A percentile compares a stretch with the other conserved stretches of the same genome.
These are phyloP conservation scores for Solanum bulbocastanum DNA, from an alignment of 257 asterid genomes.

Conservation along the genomic window DNA sequence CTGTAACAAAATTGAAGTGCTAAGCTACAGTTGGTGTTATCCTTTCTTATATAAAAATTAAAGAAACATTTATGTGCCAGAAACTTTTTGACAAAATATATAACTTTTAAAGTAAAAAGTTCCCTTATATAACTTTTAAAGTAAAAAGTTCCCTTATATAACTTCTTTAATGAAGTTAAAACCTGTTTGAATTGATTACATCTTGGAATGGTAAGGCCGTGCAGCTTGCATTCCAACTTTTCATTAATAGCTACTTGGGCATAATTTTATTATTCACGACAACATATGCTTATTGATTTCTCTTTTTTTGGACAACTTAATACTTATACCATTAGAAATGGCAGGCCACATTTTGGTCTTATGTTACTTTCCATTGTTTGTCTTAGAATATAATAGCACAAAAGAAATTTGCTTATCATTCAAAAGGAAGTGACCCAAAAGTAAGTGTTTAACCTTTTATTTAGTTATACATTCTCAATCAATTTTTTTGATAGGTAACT, in stretches of 20 bases:
- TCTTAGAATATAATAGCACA: neutral
- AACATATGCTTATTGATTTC: neutral
- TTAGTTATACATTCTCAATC: neutral
- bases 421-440: neutral
- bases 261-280: neutral
- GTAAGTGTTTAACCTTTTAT: neutral
- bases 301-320: neutral
- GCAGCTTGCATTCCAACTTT: neutral
- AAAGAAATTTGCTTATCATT: neutral
- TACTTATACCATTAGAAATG: neutral
- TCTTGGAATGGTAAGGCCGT: neutral
- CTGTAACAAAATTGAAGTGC: slow-evolving; percentile 26
- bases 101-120: neutral
- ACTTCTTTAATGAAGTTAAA: neutral
- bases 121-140: neutral
- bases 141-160: neutral
- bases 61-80: neutral
- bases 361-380: neutral
- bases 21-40: neutral
- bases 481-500: neutral
- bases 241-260: neutral
- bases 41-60: neutral
- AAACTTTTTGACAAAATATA: neutral
- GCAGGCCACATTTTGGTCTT: neutral
- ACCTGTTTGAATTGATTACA: neutral